Percentiles rank a stretch among this genome's conserved stretches.
Evolutionary conservation across 805 yeast genomes (phyloP).

Genomic region (Myxozyma lipomycoides): DNA sequence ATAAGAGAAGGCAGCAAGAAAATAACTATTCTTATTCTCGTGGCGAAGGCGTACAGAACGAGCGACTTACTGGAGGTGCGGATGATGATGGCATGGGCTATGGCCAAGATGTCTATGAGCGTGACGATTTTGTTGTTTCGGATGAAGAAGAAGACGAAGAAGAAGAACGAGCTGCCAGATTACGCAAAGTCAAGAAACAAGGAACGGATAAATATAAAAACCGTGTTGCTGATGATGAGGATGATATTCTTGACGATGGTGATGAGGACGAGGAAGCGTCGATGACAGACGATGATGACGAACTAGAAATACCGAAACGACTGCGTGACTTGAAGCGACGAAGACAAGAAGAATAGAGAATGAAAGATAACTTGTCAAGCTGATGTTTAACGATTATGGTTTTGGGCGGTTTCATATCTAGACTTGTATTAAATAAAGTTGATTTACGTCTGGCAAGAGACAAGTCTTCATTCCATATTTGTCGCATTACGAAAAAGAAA

Average conservation of each 20-base stretch:
- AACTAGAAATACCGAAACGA: constrained; percentile 15
- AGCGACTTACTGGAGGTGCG: constrained; percentile 3
- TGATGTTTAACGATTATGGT: too few relatives aligned
- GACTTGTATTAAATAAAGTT: too few relatives aligned
- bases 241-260: constrained; percentile 19
- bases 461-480: too few relatives aligned
- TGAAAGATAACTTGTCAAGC: background rate
- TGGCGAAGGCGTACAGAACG: constrained; percentile 7
- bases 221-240: constrained; percentile 33
- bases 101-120: constrained; percentile 36
- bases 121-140: constrained; percentile 39
- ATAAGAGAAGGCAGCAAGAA: constrained; percentile 20
- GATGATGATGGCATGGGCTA: constrained; percentile 30
- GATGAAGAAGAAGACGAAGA: constrained; percentile 34
- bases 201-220: constrained; percentile 31
- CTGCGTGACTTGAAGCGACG: constrained; percentile 11
- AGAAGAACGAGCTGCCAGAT: constrained; percentile 34
- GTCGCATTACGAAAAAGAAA: too few relatives aligned
- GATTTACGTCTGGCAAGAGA: too few relatives aligned
- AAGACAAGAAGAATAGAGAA: background rate
- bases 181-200: constrained; percentile 33
- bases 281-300: constrained; percentile 24
- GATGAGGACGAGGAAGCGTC: constrained; percentile 28
- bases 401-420: too few relatives aligned
- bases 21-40: constrained; percentile 9